These are phyloP conservation scores for Alternaria longipes DNA, from an alignment of 2,329 filamentous ascomycete species.

Conservation along the genomic window DNA sequence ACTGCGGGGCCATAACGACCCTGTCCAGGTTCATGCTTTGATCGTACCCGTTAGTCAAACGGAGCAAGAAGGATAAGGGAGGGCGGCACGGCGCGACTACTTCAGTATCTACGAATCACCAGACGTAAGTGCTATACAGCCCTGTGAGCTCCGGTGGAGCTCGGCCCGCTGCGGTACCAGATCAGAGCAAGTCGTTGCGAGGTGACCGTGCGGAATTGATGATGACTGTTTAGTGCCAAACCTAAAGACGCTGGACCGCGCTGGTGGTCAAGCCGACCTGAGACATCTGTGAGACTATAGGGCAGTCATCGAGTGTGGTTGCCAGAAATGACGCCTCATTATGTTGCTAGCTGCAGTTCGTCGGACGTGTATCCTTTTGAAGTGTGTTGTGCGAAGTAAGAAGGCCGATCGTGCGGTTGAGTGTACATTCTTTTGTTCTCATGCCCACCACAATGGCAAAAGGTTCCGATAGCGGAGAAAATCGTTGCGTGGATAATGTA, in stretches of 20 bases:
- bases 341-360: conserved; percentile 6
- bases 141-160: conserved; percentile 33
- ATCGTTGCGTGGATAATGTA: neutral
- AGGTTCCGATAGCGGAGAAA: neutral
- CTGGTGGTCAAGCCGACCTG: conserved; percentile 13
- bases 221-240: conserved; percentile 14
- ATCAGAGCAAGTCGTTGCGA: conserved; percentile 20
- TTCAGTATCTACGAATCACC: conserved; percentile 38
- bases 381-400: conserved; percentile 23
- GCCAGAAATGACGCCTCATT: conserved; percentile 2
- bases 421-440: neutral
- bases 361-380: conserved; percentile 22
- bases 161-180: conserved; percentile 32
- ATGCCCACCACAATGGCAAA: neutral
- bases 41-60: conserved; percentile 10
- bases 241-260: conserved; percentile 3
- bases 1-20: conserved; percentile 9
- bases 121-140: conserved; percentile 14
- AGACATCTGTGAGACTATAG: conserved; percentile 10
- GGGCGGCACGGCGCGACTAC: conserved; percentile 44
- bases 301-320: neutral
- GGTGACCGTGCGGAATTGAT: conserved; percentile 15
- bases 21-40: conserved; percentile 10
- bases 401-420: conserved; percentile 4
- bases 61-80: conserved; percentile 23